Base-by-base conservation (phyloP, 1,284 basidiomycete species). In the Prillingera fragicola region DNA sequence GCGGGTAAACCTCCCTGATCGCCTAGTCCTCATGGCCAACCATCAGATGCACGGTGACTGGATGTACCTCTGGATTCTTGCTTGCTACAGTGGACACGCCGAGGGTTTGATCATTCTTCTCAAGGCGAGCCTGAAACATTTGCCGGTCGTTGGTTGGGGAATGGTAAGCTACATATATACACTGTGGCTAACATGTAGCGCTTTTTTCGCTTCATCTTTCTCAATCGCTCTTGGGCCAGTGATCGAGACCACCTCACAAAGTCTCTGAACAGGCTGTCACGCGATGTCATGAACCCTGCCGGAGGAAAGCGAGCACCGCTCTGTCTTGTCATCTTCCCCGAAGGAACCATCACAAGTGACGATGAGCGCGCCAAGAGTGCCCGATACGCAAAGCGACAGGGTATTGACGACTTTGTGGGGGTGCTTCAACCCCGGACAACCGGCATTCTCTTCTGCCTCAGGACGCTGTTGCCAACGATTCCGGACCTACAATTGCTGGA, bases 11-110 rank as follows among this genome's bases (percentile, higher is more conserved):
- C 70, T 94, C 10, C 88, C 88, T 1, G 78, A 79, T 48, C 82
- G 85, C 63, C 78, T 83, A 37, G 82, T 90, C 32, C 70, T 88
- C 52, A 84, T 86, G 59, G 79, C 82, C 5, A 90, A 90, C 65
- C 86, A 90, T 63, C 57, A 94, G 85, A 78, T 87, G 19, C 92
- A 95, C 65, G 79, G 82, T 5, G 91, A 95, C 72, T 87, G 85
- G 75, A 71, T 75, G 80, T 94, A 91, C 60, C 78, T 85, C 26
- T 95, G 91, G 91, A 83, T 82, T 57, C 69, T 92, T 36, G 78
- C 81, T 2, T 89, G 88, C 62, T 87, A 85, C 61, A 77, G 82
- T 54, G 78, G 80, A 25, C 77, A 80, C 9, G 81, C 67, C 0
- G 38, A 51, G 15, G 80, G 87, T 45, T 77, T 96, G 22, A 84